Base-by-base conservation (phyloP, 2,329 filamentous ascomycete species). In the Graphium sp. region DNA sequence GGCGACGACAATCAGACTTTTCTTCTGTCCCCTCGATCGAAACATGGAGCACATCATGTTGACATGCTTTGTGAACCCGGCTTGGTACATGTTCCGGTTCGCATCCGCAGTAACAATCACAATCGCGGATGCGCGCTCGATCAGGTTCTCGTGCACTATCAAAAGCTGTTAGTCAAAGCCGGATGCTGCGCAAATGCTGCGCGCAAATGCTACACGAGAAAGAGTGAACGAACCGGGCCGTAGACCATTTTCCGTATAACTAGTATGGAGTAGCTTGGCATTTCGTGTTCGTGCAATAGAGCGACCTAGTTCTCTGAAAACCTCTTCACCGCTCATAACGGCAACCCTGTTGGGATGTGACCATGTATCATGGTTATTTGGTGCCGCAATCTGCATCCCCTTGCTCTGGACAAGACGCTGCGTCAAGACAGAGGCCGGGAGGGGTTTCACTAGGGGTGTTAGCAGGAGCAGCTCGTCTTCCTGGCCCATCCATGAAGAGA, bases 21-120 rank as follows among this genome's bases (percentile, higher is more conserved):
- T 94, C 48, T 89, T 81, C 44, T 84, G 79, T 2, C 79, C 79
- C 10, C 67, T 68, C 6, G 75, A 72, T 6, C 73, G 70, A 32
- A 83, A 65, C 69, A 84, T 78, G 14, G 80, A 82, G 52, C 85
- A 94, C 53, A 94, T 87, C 77, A 92, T 89, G 9, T 85, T 78
- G 7, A 94, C 81, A 39, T 95, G 87, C 47, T 94, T 95, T 2
- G 87, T 87, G 46, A 95, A 95, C 1, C 84, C 84, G 28, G 83
- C 74, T 48, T 95, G 87, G 45, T 94, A 95, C 10, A 92, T 56
- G 44, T 95, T 94, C 22, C 85, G 68, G 45, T 93, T 93, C 1
- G 85, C 85, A 52, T 95, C 87, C 7, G 87, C 87, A 0, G 87
- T 94, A 18, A 94, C 68, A 28, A 94, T 75, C 36, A 95, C 78